phyloP scores from a whole-genome alignment of 2,329 filamentous ascomycete genomes.

The Microcyclosporella mali region DNA sequence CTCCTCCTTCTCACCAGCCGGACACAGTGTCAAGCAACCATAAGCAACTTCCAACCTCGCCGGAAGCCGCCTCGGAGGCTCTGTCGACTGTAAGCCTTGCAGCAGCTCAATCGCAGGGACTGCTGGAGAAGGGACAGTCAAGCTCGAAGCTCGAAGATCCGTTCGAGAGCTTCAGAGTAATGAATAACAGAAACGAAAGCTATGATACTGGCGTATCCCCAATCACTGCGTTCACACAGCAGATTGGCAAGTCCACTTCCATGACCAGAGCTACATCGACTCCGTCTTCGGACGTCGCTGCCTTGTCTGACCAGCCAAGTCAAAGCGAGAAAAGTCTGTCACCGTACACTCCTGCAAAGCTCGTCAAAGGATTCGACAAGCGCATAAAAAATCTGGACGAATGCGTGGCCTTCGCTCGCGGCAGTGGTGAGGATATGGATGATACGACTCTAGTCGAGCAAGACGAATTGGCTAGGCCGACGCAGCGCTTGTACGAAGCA shows the following conservation, averaged over 20 bases:
- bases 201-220: too few species aligned
- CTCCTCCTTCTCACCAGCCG: not conserved
- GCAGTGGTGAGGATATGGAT: slow-evolving; percentile 1
- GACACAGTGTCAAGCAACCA: too few species aligned
- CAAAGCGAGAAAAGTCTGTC: not conserved
- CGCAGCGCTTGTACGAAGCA: not conserved
- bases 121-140: too few species aligned
- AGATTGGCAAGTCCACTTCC: not conserved
- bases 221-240: too few species aligned
- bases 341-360: not conserved
- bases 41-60: not conserved
- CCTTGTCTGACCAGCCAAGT: not conserved
- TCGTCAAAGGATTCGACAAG: not conserved
- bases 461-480: not conserved
- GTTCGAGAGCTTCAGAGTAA: too few species aligned
- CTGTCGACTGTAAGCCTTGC: too few species aligned
- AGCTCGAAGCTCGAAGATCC: too few species aligned
- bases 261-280: not conserved
- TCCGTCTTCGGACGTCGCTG: not conserved
- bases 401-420: not conserved
- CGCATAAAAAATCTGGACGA: not conserved
- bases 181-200: too few species aligned
- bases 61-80: not conserved
- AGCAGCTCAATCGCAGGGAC: too few species aligned
- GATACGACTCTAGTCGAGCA: slow-evolving; percentile 3